Evolutionary conservation across 2,329 filamentous ascomycete species (phyloP).

Genomic region (Phaeosphaeriaceae sp.): DNA sequence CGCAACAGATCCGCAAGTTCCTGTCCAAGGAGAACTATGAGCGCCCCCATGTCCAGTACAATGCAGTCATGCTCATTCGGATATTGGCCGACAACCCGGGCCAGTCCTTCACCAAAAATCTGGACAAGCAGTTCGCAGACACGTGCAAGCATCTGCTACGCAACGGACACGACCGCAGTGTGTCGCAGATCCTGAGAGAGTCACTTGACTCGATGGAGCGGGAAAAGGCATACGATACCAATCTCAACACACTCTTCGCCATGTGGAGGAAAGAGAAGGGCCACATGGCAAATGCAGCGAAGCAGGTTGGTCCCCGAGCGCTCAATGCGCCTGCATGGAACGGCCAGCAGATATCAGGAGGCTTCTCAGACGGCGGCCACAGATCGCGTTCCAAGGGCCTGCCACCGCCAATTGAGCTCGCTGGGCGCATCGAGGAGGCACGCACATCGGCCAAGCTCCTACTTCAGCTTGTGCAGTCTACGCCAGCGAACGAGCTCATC

Average conservation of each 20-base stretch:
- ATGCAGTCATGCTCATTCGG: constrained; percentile 92
- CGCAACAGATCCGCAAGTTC: constrained; percentile 80
- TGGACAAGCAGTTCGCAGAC: constrained; percentile 84
- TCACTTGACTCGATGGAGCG: constrained; percentile 80
- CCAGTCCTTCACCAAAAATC: constrained; percentile 84
- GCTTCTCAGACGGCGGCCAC: constrained; percentile 24
- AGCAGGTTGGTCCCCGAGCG: constrained; percentile 47
- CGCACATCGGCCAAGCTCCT: constrained; percentile 89
- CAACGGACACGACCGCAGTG: constrained; percentile 73
- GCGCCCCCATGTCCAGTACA: constrained; percentile 82
- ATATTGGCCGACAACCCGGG: constrained; percentile 94
- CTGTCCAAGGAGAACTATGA: constrained; percentile 73
- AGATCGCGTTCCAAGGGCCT: constrained; percentile 36
- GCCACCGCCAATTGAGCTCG: constrained; percentile 78
- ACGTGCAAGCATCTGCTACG: constrained; percentile 78
- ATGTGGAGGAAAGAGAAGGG: constrained; percentile 87
- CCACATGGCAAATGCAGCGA: constrained; percentile 56
- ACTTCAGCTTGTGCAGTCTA: constrained; percentile 89
- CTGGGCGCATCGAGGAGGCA: constrained; percentile 86
- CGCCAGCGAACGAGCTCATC: constrained; percentile 76
- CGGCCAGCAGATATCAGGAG: constrained; percentile 30
- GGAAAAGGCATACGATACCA: constrained; percentile 76
- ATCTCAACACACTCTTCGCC: constrained; percentile 71
- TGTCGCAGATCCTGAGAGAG: constrained; percentile 86
- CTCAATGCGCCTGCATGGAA: constrained; percentile 54